Conservation (phyloP, 176 grass and related monocot genomes). For the Leersia perrieri region DNA sequence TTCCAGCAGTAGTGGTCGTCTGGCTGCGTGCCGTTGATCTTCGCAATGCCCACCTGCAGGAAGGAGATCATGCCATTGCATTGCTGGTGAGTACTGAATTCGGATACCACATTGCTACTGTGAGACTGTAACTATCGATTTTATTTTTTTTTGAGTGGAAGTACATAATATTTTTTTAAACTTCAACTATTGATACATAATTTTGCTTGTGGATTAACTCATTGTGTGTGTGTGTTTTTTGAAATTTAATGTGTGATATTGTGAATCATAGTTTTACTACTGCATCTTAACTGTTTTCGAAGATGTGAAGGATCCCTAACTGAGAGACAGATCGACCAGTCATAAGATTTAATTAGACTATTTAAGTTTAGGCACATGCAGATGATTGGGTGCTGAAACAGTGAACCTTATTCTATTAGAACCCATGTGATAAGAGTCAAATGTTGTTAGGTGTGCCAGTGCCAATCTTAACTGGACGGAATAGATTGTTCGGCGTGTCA, state of each 20-base stretch:
- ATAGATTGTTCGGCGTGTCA: background rate
- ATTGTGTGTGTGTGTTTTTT: background rate
- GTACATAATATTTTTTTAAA: too few species aligned
- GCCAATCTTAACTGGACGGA: background rate
- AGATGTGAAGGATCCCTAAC: background rate
- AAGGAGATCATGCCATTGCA: background rate
- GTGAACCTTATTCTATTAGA: slow-evolving; percentile 10
- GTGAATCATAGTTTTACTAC: background rate
- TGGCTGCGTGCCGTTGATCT: slow-evolving; percentile 40
- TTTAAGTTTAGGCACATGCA: slow-evolving; percentile 23
- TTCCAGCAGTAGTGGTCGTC: slow-evolving; percentile 96
- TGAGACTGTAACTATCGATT: background rate
- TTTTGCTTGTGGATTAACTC: background rate
- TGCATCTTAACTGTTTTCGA: background rate
- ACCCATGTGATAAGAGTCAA: slow-evolving; percentile 28
- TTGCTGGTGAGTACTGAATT: too few species aligned
- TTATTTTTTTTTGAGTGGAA: too few species aligned
- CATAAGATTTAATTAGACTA: background rate
- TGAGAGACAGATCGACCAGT: background rate
- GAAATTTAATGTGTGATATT: background rate
- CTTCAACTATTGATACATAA: background rate
- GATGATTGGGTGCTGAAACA: background rate
- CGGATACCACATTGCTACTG: background rate
- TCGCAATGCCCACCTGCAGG: slow-evolving; percentile 55
- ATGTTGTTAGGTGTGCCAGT: slow-evolving; percentile 17